These are phyloP conservation scores for Euphrasia arctica DNA, from an alignment of 305 asterid genomes.

Conservation along the genomic window DNA sequence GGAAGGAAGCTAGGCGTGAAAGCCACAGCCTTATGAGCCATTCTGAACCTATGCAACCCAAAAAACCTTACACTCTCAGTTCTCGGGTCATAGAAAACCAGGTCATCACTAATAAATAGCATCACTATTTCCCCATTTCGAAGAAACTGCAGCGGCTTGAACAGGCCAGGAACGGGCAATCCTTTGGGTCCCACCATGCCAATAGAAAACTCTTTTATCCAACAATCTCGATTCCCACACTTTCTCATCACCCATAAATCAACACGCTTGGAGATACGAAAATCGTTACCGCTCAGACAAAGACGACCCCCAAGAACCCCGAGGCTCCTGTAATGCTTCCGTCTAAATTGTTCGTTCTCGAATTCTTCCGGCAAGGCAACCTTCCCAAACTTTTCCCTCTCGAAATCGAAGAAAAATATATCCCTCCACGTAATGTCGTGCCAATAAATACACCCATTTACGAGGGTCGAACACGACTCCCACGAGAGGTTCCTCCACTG, in stretches of 20 bases:
- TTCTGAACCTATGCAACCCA: not conserved
- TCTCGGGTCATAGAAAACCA: slow-evolving; percentile 24
- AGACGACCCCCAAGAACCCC: slow-evolving; percentile 28
- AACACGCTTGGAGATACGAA: slow-evolving; percentile 1
- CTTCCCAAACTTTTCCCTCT: slow-evolving; percentile 17
- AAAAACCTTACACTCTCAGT: slow-evolving; percentile 5
- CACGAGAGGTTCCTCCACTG: not conserved
- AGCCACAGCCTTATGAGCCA: slow-evolving; percentile 3
- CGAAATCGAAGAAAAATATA: slow-evolving; percentile 25
- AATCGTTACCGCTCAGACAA: slow-evolving; percentile 5
- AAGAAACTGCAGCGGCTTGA: slow-evolving; percentile 30
- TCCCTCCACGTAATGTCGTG: not conserved
- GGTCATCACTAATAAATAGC: slow-evolving; percentile 3
- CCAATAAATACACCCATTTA: slow-evolving; percentile 21
- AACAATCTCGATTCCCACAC: slow-evolving; percentile 10
- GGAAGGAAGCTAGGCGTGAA: slow-evolving; percentile 30
- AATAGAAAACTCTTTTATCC: slow-evolving; percentile 21
- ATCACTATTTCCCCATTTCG: slow-evolving; percentile 26
- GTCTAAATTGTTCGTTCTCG: too few species aligned
- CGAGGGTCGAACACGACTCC: slow-evolving; percentile 9
- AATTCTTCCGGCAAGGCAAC: too few species aligned
- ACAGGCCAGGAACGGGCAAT: not conserved
- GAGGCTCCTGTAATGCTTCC: not conserved
- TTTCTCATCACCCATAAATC: slow-evolving; percentile 28
- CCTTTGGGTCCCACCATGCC: not conserved